Base-by-base conservation (phyloP, 2,329 filamentous ascomycete genomes). In the Fusarium nisikadoi region DNA sequence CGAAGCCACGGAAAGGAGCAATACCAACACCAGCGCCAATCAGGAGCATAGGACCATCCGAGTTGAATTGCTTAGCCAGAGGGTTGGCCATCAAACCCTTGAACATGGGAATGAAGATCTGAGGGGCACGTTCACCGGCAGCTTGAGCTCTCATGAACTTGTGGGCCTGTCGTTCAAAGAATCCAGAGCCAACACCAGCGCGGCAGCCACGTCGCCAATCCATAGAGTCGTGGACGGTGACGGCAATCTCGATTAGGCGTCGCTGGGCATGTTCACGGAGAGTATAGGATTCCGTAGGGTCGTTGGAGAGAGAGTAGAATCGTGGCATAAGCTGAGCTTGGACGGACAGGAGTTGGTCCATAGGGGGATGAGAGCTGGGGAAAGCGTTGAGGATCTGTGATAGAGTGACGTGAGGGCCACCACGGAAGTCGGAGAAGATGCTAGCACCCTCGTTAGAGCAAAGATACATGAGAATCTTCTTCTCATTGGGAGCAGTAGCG, bases 71-170 rank as follows among this genome's bases (percentile, higher is more conserved):
- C 79, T 92, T 92, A 16, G 95, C 96, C 3, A 99, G 88, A 1
- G 96, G 96, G 81, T 99, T 99, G 69, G 94, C 92, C 96, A 99
- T 99, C 46, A 99, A 86, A 2, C 96, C 96, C 78, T 97, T 94
- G 89, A 99, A 99, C 94, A 99, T 98, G 76, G 96, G 96, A 9
- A 98, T 86, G 75, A 93, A 91, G 20, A 98, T 79, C 73, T 94
- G 89, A 6, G 83, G 86, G 53, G 83, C 80, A 69, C 81, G 81
- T 60, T 88, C 85, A 50, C 92, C 92, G 5, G 86, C 83, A 38
- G 86, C 83, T 79, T 94, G 90, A 2, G 92, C 90, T 19, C 88
- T 87, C 75, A 95, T 87, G 79, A 93, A 93, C 72, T 88, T 87
- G 42, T 87, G 87, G 0, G 96, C 95, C 77, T 97, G 88, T 36